Conservation (phyloP, 2,329 filamentous ascomycete genomes). For the Venturia asperata region DNA sequence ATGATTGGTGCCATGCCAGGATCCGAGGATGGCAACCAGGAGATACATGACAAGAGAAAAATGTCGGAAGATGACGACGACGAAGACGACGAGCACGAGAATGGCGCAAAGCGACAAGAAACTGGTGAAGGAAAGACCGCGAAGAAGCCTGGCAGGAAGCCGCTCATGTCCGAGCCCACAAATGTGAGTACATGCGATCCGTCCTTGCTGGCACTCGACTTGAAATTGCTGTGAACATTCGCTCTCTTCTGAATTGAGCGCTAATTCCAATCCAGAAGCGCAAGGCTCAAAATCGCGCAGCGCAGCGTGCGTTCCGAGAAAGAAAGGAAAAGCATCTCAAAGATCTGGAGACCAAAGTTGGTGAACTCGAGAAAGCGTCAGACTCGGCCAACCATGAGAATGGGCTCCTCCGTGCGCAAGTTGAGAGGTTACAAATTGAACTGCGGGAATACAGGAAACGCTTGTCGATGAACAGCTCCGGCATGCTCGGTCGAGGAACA, state of each 20-base stretch:
- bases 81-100: conserved; percentile 53
- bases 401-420: conserved; percentile 70
- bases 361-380: conserved; percentile 68
- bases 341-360: conserved; percentile 66
- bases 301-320: conserved; percentile 87
- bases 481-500: conserved; percentile 40
- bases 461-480: conserved; percentile 54
- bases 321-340: conserved; percentile 89
- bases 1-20: conserved; percentile 73
- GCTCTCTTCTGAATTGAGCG: background rate
- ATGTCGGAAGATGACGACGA: conserved; percentile 58
- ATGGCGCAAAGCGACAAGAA: conserved; percentile 69
- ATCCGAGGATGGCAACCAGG: conserved; percentile 32
- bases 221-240: background rate
- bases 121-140: conserved; percentile 68
- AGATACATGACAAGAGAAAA: conserved; percentile 54
- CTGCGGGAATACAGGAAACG: conserved; percentile 87
- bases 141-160: conserved; percentile 96
- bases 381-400: conserved; percentile 82
- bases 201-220: background rate
- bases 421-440: conserved; percentile 79
- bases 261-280: conserved; percentile 58
- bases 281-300: conserved; percentile 91
- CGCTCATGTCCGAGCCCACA: conserved; percentile 88
- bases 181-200: conserved; percentile 61